A percentile compares a stretch with the other conserved stretches of the same genome.
phyloP scores from a whole-genome alignment of 2,329 filamentous ascomycete species.

The Nothopassalora personata region DNA sequence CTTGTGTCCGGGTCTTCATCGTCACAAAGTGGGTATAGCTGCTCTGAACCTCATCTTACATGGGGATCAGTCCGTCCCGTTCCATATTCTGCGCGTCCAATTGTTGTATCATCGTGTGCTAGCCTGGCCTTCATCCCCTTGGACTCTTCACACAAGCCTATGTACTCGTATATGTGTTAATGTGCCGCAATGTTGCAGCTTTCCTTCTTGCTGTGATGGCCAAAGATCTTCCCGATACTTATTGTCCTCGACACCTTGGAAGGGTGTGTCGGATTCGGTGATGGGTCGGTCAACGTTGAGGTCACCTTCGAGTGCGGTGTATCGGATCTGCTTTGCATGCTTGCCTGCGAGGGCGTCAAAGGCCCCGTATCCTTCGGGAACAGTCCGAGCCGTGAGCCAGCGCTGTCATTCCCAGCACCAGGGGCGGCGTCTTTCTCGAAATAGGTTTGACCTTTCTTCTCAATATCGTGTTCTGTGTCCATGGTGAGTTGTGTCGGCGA shows the following conservation, averaged over 20 bases:
- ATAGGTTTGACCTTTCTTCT: slow-evolving; percentile 7
- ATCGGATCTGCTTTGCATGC: background rate
- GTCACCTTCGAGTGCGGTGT: slow-evolving; percentile 10
- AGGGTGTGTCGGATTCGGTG: slow-evolving; percentile 4
- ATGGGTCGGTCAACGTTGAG: slow-evolving; percentile 1
- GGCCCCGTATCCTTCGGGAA: slow-evolving; percentile 17
- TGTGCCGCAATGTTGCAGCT: slow-evolving; percentile 5
- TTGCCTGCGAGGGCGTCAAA: slow-evolving; percentile 13
- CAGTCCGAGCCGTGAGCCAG: slow-evolving; percentile 10
- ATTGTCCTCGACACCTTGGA: slow-evolving; percentile 13
- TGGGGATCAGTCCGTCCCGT: background rate
- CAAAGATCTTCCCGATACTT: slow-evolving; percentile 15
- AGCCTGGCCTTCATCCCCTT: background rate
- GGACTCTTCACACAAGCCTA: background rate
- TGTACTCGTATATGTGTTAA: background rate
- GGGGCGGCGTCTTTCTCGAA: slow-evolving; percentile 4
- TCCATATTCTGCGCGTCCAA: background rate
- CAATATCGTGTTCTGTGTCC: slow-evolving; percentile 3
- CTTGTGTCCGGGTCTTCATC: background rate
- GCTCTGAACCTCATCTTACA: background rate
- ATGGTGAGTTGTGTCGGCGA: slow-evolving; percentile 8
- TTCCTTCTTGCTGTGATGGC: slow-evolving; percentile 6
- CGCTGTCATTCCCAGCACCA: background rate
- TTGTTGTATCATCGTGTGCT: background rate
- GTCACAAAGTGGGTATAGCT: background rate